A percentile compares a stretch with the other conserved stretches of the same genome.
Conservation (phyloP, 108 stramenopile genomes). For the Skeletonema potamos region DNA sequence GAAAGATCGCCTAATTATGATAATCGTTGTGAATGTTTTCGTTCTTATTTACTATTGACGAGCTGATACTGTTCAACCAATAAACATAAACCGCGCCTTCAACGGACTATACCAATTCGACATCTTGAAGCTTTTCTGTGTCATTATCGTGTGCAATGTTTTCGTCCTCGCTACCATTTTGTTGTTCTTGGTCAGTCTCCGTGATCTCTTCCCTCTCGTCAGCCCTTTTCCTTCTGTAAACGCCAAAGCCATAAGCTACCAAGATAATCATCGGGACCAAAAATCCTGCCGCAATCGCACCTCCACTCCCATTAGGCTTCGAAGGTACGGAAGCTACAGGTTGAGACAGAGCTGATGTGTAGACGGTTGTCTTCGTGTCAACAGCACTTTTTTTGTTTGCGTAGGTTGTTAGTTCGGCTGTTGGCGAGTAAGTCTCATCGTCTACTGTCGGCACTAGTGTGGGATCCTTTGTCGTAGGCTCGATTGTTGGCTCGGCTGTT, state of each 20-base stretch:
- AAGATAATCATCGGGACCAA: background rate
- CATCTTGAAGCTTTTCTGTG: background rate
- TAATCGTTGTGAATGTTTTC: background rate
- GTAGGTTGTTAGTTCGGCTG: too few relatives aligned
- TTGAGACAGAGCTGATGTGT: background rate
- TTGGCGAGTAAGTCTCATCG: too few relatives aligned
- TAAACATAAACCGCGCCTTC: background rate
- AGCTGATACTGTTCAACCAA: background rate
- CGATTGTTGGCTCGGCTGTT: too few relatives aligned
- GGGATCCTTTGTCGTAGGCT: too few relatives aligned
- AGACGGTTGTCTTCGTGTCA: background rate
- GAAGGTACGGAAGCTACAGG: background rate
- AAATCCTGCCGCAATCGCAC: background rate
- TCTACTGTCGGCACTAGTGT: too few relatives aligned
- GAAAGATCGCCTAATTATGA: slow-evolving; percentile 27
- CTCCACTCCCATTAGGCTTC: background rate
- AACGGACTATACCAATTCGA: background rate
- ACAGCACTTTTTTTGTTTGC: background rate
- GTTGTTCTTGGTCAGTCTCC: background rate
- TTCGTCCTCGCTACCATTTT: background rate
- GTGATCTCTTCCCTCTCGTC: background rate
- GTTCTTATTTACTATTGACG: too few relatives aligned
- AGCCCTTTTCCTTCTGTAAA: background rate
- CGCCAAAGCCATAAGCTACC: background rate
- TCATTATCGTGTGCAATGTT: too few relatives aligned